Conservation (phyloP, 352 stramenopile genomes). For the Pythium apleroticum region DNA sequence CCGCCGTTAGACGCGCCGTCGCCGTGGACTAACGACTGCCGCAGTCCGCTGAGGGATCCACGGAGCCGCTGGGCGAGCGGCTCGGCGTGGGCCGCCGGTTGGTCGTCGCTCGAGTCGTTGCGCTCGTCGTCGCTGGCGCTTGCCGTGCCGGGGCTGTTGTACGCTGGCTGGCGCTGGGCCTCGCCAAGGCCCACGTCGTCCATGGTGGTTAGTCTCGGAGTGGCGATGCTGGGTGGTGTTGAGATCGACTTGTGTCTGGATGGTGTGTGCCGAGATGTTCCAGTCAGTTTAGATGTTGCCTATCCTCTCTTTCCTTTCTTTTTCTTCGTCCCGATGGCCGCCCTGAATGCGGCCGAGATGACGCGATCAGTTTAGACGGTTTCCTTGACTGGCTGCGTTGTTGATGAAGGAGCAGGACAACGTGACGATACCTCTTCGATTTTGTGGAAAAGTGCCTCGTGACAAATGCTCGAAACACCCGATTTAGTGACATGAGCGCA, state of each 20-base stretch:
- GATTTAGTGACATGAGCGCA: conserved; percentile 8
- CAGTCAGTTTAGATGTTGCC: not conserved
- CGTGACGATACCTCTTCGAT: not conserved
- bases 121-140: conserved; percentile 18
- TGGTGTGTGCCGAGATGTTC: not conserved
- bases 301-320: not conserved
- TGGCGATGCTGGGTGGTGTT: too few relatives aligned
- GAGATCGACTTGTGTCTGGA: not conserved
- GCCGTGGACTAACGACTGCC: conserved; percentile 24
- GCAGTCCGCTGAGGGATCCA: conserved; percentile 16
- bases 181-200: conserved; percentile 28
- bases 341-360: not conserved
- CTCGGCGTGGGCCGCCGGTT: not conserved
- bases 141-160: conserved; percentile 12
- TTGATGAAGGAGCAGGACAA: not conserved
- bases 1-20: conserved; percentile 8
- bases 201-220: conserved; percentile 11
- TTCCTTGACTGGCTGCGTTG: not conserved
- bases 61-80: conserved; percentile 24
- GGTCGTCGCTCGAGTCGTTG: not conserved
- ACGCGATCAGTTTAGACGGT: conserved; percentile 6
- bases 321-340: not conserved
- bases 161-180: not conserved
- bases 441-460: conserved; percentile 7
- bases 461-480: not conserved